A percentile compares a stretch with the other conserved stretches of the same genome.
These are phyloP conservation scores for Fusarium armeniacum DNA, from an alignment of 2,329 filamentous ascomycete species.

Conservation along the genomic window DNA sequence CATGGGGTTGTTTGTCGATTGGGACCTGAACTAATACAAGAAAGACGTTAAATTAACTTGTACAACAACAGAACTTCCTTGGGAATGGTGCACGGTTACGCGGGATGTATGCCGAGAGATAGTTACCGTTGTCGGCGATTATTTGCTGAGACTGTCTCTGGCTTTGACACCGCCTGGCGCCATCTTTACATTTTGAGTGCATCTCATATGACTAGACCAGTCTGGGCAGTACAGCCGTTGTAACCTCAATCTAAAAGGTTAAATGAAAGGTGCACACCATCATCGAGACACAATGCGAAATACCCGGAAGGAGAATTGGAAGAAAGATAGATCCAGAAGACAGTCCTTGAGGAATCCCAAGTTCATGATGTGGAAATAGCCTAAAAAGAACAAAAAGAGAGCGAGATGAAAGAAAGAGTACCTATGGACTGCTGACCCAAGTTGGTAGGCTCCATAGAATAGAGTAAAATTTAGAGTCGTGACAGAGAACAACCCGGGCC, in stretches of 20 bases:
- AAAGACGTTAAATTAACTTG: neutral
- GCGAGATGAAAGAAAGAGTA: conserved; percentile 17
- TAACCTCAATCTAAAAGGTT: conserved; percentile 20
- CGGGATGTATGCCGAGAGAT: conserved; percentile 44
- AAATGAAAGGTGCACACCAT: conserved; percentile 23
- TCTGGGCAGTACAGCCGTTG: conserved; percentile 6
- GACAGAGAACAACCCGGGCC: neutral
- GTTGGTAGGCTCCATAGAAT: neutral
- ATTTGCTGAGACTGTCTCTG: conserved; percentile 18
- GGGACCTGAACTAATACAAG: neutral
- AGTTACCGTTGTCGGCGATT: conserved; percentile 13
- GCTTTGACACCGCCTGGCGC: conserved; percentile 1
- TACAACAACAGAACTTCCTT: conserved; percentile 12
- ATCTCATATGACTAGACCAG: conserved; percentile 12
- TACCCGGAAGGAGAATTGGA: conserved; percentile 9
- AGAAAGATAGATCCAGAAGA: neutral
- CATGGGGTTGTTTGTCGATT: conserved; percentile 2
- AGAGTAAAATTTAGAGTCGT: neutral
- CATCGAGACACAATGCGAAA: conserved; percentile 11
- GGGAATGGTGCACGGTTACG: conserved; percentile 33
- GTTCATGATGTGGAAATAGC: conserved; percentile 7
- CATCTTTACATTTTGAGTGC: neutral
- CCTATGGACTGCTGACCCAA: no score
- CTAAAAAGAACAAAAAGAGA: conserved; percentile 13
- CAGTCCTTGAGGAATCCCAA: neutral